Conservation (phyloP, 2,329 filamentous ascomycete genomes). For the Paraphoma sp. region DNA sequence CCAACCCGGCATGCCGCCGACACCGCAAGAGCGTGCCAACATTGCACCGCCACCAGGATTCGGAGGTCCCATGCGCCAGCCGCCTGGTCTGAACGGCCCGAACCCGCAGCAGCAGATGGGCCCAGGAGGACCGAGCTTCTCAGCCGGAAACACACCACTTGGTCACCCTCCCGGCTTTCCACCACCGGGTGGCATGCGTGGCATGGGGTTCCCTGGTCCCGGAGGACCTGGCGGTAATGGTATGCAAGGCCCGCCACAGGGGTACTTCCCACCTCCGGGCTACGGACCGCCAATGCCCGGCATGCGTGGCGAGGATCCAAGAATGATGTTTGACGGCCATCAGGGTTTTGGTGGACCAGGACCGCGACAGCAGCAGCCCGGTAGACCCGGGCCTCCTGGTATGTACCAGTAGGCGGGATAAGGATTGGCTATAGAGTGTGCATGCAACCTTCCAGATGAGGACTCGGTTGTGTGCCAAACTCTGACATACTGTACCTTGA, state of each 20-base stretch:
- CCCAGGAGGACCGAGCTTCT: conserved; percentile 40
- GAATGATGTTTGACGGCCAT: conserved; percentile 47
- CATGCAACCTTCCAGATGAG: neutral
- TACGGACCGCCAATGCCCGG: conserved; percentile 40
- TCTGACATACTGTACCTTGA: conserved; percentile 5
- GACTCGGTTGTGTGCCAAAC: neutral
- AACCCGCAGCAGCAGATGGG: conserved; percentile 40
- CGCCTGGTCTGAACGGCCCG: conserved; percentile 42
- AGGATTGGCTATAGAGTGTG: neutral
- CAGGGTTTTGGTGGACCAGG: conserved; percentile 35
- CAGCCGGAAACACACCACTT: conserved; percentile 47
- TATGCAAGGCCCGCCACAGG: conserved; percentile 44
- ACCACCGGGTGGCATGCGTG: conserved; percentile 37
- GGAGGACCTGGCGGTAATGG: conserved; percentile 37
- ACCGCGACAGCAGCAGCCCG: conserved; percentile 29
- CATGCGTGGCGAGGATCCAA: conserved; percentile 43
- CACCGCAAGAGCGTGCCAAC: conserved; percentile 44
- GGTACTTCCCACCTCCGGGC: conserved; percentile 44
- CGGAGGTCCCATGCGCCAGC: conserved; percentile 44
- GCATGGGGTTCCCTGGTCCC: conserved; percentile 37
- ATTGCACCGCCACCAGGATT: conserved; percentile 47
- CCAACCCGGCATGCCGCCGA: conserved; percentile 45
- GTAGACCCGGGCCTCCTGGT: conserved; percentile 39
- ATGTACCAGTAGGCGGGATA: conserved; percentile 31
- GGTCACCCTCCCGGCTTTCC: conserved; percentile 46